Base-by-base conservation (phyloP, 2,329 filamentous ascomycete genomes). In the Aspergillus pseudoviridinutans region DNA sequence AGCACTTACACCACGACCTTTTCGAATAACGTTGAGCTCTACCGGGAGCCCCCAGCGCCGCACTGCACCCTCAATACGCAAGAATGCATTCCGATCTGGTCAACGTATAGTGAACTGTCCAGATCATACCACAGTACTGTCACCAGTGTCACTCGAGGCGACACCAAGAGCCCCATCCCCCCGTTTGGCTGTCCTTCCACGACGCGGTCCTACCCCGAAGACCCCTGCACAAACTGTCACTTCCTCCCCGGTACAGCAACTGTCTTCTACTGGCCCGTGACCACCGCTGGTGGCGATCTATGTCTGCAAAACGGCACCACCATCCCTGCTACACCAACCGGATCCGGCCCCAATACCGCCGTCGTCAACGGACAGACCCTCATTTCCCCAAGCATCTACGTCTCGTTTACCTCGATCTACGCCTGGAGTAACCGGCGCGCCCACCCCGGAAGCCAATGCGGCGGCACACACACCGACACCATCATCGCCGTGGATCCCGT, bases 211-310 rank as follows among this genome's bases (percentile, higher is more conserved):
- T 65, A 66, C 49, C 54, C 61, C 20, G 64, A 49, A 22, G 56
- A 67, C 25, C 59, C 60, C 5, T 66, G 65, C 51, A 59, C 60
- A 5, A 54, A 52, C 32, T 67, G 64, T 32, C 65, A 66, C 50
- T 65, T 58, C 27, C 57, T 65, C 32, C 65, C 65, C 1, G 64
- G 32, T 1, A 62, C 59, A 3, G 65, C 65, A 1, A 67, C 65
- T 4, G 54, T 67, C 42, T 67, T 67, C 54, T 67, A 66, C 60
- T 67, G 65, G 65, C 65, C 65, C 5, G 61, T 61, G n/a, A 55
- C 55, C n/a, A 66, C 65, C 22, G 56, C 51, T 9, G 41, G 10
- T 24, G 62, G 64, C 17, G 64, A 62, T 22, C 58, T 64, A 42
- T 66, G 64, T 51, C 55, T 55, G 46, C 60, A 64, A 50, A 58